Percentiles rank a stretch among this genome's conserved stretches.
These are phyloP conservation scores for Panaeolus papilionaceus DNA, from an alignment of 768 basidiomycete species.

Conservation along the genomic window DNA sequence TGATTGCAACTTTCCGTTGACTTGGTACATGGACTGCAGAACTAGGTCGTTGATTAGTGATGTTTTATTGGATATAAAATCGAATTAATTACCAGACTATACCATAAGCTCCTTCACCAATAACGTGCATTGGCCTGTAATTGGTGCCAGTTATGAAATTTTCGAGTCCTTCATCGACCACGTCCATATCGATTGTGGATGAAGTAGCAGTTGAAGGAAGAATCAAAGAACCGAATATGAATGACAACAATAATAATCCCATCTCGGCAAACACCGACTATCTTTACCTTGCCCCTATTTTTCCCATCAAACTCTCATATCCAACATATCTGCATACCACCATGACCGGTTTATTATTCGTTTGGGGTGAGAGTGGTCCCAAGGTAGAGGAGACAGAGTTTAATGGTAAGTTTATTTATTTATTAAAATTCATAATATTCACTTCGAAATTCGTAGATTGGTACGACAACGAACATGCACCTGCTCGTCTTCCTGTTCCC, in stretches of 20 bases:
- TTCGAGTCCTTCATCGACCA: conserved; percentile 35
- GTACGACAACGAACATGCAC: conserved; percentile 43
- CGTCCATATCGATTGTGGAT: conserved; percentile 24
- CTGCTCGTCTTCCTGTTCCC: conserved; percentile 37
- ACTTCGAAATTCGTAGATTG: conserved; percentile 32
- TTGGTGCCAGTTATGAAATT: conserved; percentile 56
- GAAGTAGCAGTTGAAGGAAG: conserved; percentile 13
- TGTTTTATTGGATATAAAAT: conserved; percentile 20
- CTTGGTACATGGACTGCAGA: conserved; percentile 82
- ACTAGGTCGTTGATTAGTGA: conserved; percentile 37
- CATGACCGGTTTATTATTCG: conserved; percentile 39
- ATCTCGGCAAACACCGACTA: conserved; percentile 21
- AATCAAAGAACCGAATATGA: conserved; percentile 16
- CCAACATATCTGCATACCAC: conserved; percentile 14
- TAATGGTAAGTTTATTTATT: conserved; percentile 32
- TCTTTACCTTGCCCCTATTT: conserved; percentile 6
- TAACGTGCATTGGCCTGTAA: conserved; percentile 82
- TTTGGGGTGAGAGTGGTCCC: conserved; percentile 35
- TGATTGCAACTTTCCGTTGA: conserved; percentile 90
- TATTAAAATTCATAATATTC: background rate
- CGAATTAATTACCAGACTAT: conserved; percentile 66
- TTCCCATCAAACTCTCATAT: conserved; percentile 14
- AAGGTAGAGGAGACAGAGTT: conserved; percentile 37
- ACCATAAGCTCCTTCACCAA: conserved; percentile 96
- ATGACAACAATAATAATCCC: conserved; percentile 23